Percentiles rank a stretch among this genome's conserved stretches.
Evolutionary conservation across 176 grass and related monocot species (phyloP).

Genomic region (Hyparrhenia diplandra): DNA sequence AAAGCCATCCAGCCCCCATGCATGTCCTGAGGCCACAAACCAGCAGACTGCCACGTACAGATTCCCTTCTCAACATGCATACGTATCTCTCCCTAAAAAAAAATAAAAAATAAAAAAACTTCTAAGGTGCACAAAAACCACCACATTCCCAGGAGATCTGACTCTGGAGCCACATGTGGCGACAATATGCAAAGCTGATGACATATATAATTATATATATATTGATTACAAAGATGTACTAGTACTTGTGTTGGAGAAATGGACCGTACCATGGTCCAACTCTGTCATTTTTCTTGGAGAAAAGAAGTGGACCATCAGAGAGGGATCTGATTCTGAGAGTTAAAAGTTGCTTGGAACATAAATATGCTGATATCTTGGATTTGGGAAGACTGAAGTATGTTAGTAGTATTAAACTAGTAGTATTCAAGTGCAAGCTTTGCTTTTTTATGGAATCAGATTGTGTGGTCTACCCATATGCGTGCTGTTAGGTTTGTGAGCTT

Average conservation of each 20-base stretch:
- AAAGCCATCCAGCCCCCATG: background rate
- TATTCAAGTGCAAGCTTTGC: conserved; percentile 32
- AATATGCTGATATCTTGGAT: background rate
- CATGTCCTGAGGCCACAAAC: conserved; percentile 5
- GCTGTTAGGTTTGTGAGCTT: background rate
- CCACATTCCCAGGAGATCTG: no score
- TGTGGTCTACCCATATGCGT: conserved; percentile 16
- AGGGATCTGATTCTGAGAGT: background rate
- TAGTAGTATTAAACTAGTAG: no score
- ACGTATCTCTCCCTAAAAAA: no score
- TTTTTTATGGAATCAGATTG: background rate
- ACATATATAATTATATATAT: background rate
- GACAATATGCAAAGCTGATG: conserved; percentile 5
- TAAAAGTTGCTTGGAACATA: background rate
- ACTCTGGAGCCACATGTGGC: background rate
- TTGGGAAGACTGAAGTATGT: background rate
- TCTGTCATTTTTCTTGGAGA: background rate
- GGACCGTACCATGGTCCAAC: background rate
- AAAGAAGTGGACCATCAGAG: background rate
- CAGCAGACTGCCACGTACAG: background rate
- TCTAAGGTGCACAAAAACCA: no score
- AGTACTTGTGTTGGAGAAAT: conserved; percentile 44
- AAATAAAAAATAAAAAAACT: no score
- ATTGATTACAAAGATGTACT: conserved; percentile 13
- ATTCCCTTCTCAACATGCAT: background rate